Percentiles rank a stretch among this genome's conserved stretches.
Conservation (phyloP, 495 filamentous ascomycete species). For the Talaromyces liani region DNA sequence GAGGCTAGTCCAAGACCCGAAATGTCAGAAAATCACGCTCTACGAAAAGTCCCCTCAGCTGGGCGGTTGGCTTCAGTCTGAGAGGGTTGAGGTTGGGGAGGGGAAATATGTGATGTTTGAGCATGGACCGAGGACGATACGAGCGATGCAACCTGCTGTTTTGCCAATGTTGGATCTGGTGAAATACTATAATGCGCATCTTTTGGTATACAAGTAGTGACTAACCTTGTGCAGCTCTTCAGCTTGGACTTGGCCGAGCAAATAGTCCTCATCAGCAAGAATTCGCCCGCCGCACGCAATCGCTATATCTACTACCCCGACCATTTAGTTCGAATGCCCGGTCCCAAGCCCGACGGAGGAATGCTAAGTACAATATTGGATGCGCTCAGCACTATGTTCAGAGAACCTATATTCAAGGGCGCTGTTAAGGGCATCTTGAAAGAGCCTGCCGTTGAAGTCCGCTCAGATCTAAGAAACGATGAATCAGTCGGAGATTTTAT, state of each 20-base stretch:
- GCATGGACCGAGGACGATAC: conserved; percentile 74
- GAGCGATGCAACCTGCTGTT: conserved; percentile 40
- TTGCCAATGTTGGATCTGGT: conserved; percentile 52
- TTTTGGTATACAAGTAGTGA: not conserved
- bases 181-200: conserved; percentile 9
- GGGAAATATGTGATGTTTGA: conserved; percentile 64
- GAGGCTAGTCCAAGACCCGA: conserved; percentile 54
- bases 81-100: conserved; percentile 50
- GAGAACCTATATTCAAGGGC: conserved; percentile 59
- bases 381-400: conserved; percentile 26
- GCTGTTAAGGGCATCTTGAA: conserved; percentile 27
- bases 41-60: conserved; percentile 63
- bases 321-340: conserved; percentile 67
- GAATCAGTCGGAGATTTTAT: conserved; percentile 70
- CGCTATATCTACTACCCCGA: conserved; percentile 94
- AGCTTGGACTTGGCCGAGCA: conserved; percentile 55
- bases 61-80: conserved; percentile 81
- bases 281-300: conserved; percentile 43
- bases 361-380: conserved; percentile 18
- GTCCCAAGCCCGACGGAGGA: conserved; percentile 20
- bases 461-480: conserved; percentile 36
- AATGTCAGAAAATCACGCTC: conserved; percentile 60
- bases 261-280: conserved; percentile 48
- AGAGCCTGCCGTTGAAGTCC: conserved; percentile 28
- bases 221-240: conserved; percentile 44